Percentiles rank a stretch among this genome's conserved stretches.
These are phyloP conservation scores for Hansenula lynferdii DNA, from an alignment of 1,139 yeast species.

Conservation along the genomic window DNA sequence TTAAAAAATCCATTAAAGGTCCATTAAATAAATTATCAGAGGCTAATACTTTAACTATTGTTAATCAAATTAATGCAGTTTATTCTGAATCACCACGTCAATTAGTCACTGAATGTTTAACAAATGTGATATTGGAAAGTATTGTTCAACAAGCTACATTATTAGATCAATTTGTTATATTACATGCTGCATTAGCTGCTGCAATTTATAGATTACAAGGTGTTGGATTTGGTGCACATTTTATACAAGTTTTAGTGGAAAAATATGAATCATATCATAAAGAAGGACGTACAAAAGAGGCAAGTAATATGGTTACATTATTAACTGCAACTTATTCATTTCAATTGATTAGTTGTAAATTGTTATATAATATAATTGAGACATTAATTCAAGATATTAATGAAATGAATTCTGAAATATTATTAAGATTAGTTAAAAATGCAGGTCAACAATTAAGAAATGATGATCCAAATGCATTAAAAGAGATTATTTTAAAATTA, in stretches of 20 bases:
- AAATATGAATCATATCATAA: slow-evolving; percentile 39
- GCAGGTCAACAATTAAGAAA: slow-evolving; percentile 83
- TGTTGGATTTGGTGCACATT: slow-evolving; percentile 84
- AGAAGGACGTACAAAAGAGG: slow-evolving; percentile 41
- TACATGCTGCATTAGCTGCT: slow-evolving; percentile 74
- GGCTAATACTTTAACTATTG: slow-evolving; percentile 68
- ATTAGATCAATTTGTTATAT: slow-evolving; percentile 71
- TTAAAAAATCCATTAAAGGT: slow-evolving; percentile 67
- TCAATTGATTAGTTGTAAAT: slow-evolving; percentile 65
- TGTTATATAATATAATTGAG: slow-evolving; percentile 73
- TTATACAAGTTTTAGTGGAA: slow-evolving; percentile 76
- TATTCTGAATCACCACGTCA: slow-evolving; percentile 72
- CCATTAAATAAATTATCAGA: slow-evolving; percentile 84
- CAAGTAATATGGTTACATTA: slow-evolving; percentile 66
- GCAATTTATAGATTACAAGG: slow-evolving; percentile 80
- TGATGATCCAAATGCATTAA: slow-evolving; percentile 85
- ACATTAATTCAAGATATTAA: slow-evolving; percentile 51
- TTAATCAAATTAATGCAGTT: slow-evolving; percentile 59
- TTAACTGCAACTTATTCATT: slow-evolving; percentile 75
- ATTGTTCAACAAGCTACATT: slow-evolving; percentile 62
- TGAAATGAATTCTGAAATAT: slow-evolving; percentile 72
- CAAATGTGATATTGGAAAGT: slow-evolving; percentile 59
- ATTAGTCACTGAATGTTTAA: slow-evolving; percentile 63
- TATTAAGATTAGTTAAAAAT: slow-evolving; percentile 64
- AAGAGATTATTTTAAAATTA: slow-evolving; percentile 63